phyloP scores from a whole-genome alignment of 2,329 filamentous ascomycete species.

The Rachicladosporium sp. region DNA sequence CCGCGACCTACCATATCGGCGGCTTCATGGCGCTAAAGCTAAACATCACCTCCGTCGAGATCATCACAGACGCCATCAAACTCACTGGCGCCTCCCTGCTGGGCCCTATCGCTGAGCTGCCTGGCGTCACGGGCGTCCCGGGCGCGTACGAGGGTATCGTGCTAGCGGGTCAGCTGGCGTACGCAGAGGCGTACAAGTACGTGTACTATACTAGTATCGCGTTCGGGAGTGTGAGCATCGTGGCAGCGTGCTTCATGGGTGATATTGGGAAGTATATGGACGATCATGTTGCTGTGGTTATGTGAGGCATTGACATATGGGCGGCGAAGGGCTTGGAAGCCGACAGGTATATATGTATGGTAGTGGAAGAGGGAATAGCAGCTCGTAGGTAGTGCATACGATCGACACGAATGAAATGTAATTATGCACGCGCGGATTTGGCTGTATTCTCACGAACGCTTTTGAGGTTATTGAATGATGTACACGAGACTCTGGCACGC shows the following conservation, averaged over 20 bases:
- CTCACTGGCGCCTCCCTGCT: conserved; percentile 43
- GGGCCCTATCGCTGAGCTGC: conserved; percentile 35
- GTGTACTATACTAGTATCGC: conserved; percentile 23
- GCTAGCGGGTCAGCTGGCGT: conserved; percentile 14
- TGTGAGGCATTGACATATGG: not conserved
- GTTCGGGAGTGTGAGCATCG: conserved; percentile 20
- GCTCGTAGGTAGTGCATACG: too few relatives aligned
- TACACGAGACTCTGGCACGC: not conserved
- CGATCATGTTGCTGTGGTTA: conserved; percentile 4
- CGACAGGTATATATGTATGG: too few relatives aligned
- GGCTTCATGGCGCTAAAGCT: conserved; percentile 36
- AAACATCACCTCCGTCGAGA: conserved; percentile 33
- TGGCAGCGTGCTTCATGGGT: conserved; percentile 17
- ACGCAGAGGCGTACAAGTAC: conserved; percentile 18
- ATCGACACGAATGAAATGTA: too few relatives aligned
- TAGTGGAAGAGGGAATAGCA: too few relatives aligned
- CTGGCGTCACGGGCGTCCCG: conserved; percentile 41
- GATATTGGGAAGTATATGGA: conserved; percentile 24
- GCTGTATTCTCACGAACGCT: too few relatives aligned
- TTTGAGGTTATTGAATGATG: too few relatives aligned
- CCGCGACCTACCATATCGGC: conserved; percentile 38
- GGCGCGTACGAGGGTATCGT: conserved; percentile 16
- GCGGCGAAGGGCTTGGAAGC: too few relatives aligned
- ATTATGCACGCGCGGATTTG: too few relatives aligned
- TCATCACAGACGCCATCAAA: conserved; percentile 40